phyloP scores from a whole-genome alignment of 139 green algal species.

The Marvania coccoides region DNA sequence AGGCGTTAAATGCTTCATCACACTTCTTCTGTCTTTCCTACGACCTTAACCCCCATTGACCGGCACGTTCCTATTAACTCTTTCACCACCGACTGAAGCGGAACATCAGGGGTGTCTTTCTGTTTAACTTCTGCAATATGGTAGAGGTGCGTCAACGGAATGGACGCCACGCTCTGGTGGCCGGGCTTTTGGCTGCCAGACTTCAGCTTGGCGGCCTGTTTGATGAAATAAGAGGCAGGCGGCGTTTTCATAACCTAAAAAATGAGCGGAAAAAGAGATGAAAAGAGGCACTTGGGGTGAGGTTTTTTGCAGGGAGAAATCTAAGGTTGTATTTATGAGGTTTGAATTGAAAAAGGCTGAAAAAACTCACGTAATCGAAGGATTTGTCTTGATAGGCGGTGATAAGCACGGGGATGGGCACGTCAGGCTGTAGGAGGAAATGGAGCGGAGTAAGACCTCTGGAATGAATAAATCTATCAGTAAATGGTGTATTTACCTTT shows the following conservation, averaged over 20 bases:
- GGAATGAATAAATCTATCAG: not conserved
- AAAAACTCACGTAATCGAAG: constrained; percentile 63
- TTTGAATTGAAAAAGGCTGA: not conserved
- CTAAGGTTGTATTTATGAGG: not conserved
- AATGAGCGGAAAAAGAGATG: not conserved
- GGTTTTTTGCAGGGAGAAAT: not conserved
- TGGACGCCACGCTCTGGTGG: constrained; percentile 58
- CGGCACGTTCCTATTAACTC: constrained; percentile 69
- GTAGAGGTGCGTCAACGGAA: constrained; percentile 90
- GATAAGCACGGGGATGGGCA: constrained; percentile 58
- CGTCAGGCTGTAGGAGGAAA: constrained; percentile 32
- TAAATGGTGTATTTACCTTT: constrained; percentile 33
- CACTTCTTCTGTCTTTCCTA: constrained; percentile 52
- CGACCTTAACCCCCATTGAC: constrained; percentile 88
- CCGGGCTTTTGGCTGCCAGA: constrained; percentile 61
- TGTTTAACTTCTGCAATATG: constrained; percentile 87
- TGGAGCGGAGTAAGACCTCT: not conserved
- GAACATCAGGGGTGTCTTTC: constrained; percentile 57
- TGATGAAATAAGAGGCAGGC: constrained; percentile 82
- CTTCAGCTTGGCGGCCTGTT: constrained; percentile 66
- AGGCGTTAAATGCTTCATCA: too few species aligned
- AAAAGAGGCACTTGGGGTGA: not conserved
- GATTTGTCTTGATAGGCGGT: constrained; percentile 79
- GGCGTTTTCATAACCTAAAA: constrained; percentile 67
- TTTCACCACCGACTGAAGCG: constrained; percentile 64